Percentiles rank a stretch among this genome's conserved stretches.
These are phyloP conservation scores for Mycena capillaripes DNA, from an alignment of 768 basidiomycete genomes.

Conservation along the genomic window DNA sequence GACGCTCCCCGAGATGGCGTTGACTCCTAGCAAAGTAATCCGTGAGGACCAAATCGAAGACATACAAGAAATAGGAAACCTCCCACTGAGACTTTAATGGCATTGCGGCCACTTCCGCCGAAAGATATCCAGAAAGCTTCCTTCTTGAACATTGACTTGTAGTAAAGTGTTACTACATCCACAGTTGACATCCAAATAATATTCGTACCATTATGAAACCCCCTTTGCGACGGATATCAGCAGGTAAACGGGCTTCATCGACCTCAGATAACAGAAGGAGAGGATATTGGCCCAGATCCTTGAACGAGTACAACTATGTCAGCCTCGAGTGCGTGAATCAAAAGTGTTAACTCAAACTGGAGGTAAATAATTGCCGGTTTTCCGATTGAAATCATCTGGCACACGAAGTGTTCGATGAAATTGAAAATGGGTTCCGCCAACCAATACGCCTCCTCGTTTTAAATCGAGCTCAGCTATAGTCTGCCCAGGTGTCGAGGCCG, in stretches of 20 bases:
- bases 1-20: not conserved
- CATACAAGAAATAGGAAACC: not conserved
- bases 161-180: not conserved
- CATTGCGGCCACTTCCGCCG: not conserved
- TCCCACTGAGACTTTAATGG: not conserved
- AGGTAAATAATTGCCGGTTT: not conserved
- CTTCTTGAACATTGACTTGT: not conserved
- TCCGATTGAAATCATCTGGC: not conserved
- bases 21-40: not conserved
- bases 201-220: not conserved
- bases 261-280: not conserved
- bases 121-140: constrained; percentile 1
- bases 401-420: constrained; percentile 11
- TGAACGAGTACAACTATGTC: not conserved
- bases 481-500: constrained; percentile 27
- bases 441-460: not conserved
- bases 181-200: not conserved
- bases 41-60: not conserved
- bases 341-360: not conserved
- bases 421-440: not conserved
- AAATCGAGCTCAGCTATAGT: constrained; percentile 13
- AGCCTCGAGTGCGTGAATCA: not conserved
- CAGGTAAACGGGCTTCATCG: not conserved
- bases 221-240: not conserved
- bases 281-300: not conserved